Base-by-base conservation (phyloP, 495 filamentous ascomycete genomes). In the Aspergillus saccharolyticus region DNA sequence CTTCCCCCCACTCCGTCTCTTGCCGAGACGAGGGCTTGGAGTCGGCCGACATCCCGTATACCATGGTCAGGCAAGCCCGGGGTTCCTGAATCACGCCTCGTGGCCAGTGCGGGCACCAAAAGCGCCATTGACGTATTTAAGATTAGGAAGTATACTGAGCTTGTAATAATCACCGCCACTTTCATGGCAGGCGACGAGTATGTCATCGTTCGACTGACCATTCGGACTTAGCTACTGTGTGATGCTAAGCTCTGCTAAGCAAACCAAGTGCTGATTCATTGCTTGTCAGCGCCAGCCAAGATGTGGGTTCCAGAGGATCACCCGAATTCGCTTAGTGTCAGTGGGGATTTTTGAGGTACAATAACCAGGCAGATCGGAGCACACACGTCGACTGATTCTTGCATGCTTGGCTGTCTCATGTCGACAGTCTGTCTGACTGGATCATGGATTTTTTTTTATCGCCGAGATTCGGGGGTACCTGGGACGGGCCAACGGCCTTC, bases 361-460 rank as follows among this genome's bases (percentile, higher is more conserved):
- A 12, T 12, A 39, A 12, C 33, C 33, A 10, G 7, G 33, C 33
- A 39, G 33, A 39, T 39, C 33, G 33, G 6, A 39, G 33, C 7
- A 8, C 33, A 15, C 33, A 39, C 33, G 12, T 39, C 12, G 33
- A 12, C 10, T 39, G 33, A 30, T 4, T 10, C 7, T 39, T 18
- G 47, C 47, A 24, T 50, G 47, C 47, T 50, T 50, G 47, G 47
- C 22, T 33, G 22, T 30, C 24, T 50, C 15, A 30, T 50, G 47
- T 15, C 14, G 9, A 24, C 24, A 30, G 22, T 1, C 4, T 20
- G 12, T 22, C 22, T 15, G 1, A 47, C 44, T 47, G 16, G 22
- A 18, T 24, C 10, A 8, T 28, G 22, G 12, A 50, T 30, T n/a
- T 15, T 6, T 2, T 28, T 25, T 30, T 16, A 5, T 17, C 22